Percentiles rank a stretch among this genome's conserved stretches.
Evolutionary conservation across 176 grass and related monocot genomes (phyloP).

Genomic region (Ensete glaucum): DNA sequence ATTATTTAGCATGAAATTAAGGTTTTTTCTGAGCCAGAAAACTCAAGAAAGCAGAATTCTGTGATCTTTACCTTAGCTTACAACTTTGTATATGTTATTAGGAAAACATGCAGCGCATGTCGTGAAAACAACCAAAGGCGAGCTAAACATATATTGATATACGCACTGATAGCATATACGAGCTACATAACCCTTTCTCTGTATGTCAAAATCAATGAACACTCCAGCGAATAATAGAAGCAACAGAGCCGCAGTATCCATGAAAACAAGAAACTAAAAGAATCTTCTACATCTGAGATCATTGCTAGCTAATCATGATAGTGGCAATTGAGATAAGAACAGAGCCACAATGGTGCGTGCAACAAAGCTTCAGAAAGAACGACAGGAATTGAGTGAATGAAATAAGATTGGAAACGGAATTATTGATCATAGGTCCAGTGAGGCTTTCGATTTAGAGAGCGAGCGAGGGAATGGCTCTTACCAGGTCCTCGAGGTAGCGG

Average conservation of each 20-base stretch:
- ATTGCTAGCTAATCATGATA: too few species aligned
- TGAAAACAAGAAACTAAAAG: too few species aligned
- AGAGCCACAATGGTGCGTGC: too few species aligned
- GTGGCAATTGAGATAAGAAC: too few species aligned
- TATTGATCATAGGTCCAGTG: background rate
- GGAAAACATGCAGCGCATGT: background rate
- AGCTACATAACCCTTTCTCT: too few species aligned
- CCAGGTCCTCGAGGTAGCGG: constrained; percentile 58
- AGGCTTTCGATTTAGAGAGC: background rate
- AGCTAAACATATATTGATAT: background rate
- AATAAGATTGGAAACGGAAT: background rate
- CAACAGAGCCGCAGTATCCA: too few species aligned
- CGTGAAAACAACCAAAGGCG: background rate
- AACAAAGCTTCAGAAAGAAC: background rate
- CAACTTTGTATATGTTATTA: background rate
- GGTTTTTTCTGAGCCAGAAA: background rate
- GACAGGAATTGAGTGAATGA: background rate
- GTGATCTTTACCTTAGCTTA: background rate
- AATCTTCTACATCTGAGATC: too few species aligned
- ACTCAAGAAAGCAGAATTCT: background rate
- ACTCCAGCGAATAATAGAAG: too few species aligned
- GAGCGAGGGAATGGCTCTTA: constrained; percentile 14
- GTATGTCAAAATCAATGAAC: too few species aligned
- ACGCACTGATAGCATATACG: too few species aligned
- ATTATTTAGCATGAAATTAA: background rate